Evolutionary conservation across 257 asterid species (phyloP), one percentile per base, ranked within the genome.

Genomic region (Verbena officinalis): DNA sequence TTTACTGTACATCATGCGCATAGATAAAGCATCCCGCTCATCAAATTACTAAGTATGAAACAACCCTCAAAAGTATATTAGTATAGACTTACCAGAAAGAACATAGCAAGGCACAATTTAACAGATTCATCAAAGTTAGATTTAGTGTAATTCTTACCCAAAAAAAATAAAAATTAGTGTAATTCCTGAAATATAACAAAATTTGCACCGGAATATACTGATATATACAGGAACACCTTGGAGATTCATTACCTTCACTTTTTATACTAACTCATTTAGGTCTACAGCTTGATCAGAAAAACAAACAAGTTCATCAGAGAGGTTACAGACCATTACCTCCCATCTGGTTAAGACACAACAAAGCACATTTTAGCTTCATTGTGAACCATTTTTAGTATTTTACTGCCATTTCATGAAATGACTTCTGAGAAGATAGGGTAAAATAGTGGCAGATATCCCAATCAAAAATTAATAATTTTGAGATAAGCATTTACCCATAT

Each of bases 401-500:
- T 14, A 52, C 23, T 30, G 30, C n/a, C 53, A 73, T 56, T 46
- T 45, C 67, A 54, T 22, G 51, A 46, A 15, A 72, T n/a, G 55
- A 51, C 50, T 48, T 40, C 23, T 48, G 62, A 59, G 16, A 19
- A 40, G 9, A 40, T 10, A 49, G 53, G 12, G 31, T 21, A 31
- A 59, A 23, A 48, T 36, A 59, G 31, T 20, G 42, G 19, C 52
- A 61, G 52, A 59, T 60, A 40, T 57, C 48, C 48, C 21, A 40
- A 52, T 56, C 38, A 39, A 70, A 62, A 51, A 52, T 45, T 55
- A 74, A 46, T 45, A 55, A 53, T 40, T 55, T 50, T 34, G 59
- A 68, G 74, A 59, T 22, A 43, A 67, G 58, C 62, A 66, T 55
- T 53, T 88, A 94, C 99, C 99, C 99, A 94, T 68, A 94, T 90